Conservation (phyloP, 2,329 filamentous ascomycete species). For the Curvularia sp. region DNA sequence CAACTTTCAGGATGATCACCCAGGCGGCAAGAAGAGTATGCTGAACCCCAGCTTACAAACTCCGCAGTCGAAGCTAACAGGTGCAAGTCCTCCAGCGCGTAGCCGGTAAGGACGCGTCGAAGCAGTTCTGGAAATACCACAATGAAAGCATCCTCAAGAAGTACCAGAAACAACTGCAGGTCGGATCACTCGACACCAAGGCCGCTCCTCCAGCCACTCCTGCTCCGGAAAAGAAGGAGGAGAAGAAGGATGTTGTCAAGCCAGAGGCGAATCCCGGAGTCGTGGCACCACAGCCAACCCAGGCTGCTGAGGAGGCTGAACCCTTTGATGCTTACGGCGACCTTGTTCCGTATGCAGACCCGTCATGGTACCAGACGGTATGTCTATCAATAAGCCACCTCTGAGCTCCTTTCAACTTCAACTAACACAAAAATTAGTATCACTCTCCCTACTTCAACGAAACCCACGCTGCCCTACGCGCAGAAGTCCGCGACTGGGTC, state of each 20-base stretch:
- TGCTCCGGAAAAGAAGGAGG: conserved; percentile 54
- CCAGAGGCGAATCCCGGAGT: conserved; percentile 67
- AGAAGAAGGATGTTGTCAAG: conserved; percentile 60
- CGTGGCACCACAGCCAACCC: conserved; percentile 49
- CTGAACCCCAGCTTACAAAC: conserved; percentile 3
- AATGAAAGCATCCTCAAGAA: conserved; percentile 68
- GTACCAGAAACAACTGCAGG: conserved; percentile 65
- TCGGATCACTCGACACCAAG: conserved; percentile 85
- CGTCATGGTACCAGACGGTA: conserved; percentile 93
- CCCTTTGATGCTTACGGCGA: conserved; percentile 84
- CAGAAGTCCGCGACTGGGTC: conserved; percentile 91
- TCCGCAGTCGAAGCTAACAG: conserved; percentile 23
- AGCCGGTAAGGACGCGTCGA: conserved; percentile 71
- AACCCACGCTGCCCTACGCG: conserved; percentile 86
- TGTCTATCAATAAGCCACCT: conserved; percentile 48
- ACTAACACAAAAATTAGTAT: conserved; percentile 64
- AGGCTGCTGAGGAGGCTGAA: conserved; percentile 66
- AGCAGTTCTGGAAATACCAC: conserved; percentile 73
- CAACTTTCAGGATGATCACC: conserved; percentile 63
- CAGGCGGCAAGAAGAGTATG: conserved; percentile 75
- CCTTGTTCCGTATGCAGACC: conserved; percentile 89
- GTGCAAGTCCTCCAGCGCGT: conserved; percentile 67
- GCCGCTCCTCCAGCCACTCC: conserved; percentile 61
- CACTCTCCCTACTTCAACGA: conserved; percentile 97
- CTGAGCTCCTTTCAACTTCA: neutral